Evolutionary conservation across 495 filamentous ascomycete genomes (phyloP).

Genomic region (Trichoderma virens): DNA sequence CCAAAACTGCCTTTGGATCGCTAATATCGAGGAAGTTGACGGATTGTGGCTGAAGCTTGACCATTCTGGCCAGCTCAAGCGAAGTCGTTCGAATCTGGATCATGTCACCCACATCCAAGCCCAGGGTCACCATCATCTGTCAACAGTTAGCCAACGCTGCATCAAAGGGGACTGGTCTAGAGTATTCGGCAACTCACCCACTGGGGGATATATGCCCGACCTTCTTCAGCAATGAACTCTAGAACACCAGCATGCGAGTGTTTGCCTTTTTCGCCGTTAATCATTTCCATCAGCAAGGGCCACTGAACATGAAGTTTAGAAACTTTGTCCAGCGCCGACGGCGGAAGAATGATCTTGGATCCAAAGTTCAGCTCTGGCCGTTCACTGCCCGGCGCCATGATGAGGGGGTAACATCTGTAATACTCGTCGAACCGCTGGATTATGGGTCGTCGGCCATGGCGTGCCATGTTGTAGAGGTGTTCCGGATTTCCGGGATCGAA

Average conservation of each 20-base stretch:
- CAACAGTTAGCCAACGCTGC: background rate
- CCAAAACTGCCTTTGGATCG: conserved; percentile 95
- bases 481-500: conserved; percentile 52
- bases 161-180: background rate
- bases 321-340: conserved; percentile 90
- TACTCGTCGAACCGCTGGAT: conserved; percentile 85
- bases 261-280: conserved; percentile 70
- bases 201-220: conserved; percentile 87
- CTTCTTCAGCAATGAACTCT: conserved; percentile 96
- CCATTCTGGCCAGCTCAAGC: conserved; percentile 76
- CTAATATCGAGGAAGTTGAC: conserved; percentile 89
- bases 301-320: conserved; percentile 95
- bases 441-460: conserved; percentile 27
- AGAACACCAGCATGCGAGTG: conserved; percentile 89
- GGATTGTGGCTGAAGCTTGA: conserved; percentile 93
- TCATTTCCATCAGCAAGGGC: conserved; percentile 92
- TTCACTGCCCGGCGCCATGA: conserved; percentile 90
- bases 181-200: conserved; percentile 56
- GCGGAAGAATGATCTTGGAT: conserved; percentile 93
- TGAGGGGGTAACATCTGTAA: conserved; percentile 89
- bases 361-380: conserved; percentile 88
- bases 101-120: conserved; percentile 84
- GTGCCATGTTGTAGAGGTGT: conserved; percentile 37
- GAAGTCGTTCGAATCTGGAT: conserved; percentile 92
- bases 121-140: conserved; percentile 88